Evolutionary conservation across 2,329 filamentous ascomycete genomes (phyloP).

Genomic region (Delphinella strobiligena): DNA sequence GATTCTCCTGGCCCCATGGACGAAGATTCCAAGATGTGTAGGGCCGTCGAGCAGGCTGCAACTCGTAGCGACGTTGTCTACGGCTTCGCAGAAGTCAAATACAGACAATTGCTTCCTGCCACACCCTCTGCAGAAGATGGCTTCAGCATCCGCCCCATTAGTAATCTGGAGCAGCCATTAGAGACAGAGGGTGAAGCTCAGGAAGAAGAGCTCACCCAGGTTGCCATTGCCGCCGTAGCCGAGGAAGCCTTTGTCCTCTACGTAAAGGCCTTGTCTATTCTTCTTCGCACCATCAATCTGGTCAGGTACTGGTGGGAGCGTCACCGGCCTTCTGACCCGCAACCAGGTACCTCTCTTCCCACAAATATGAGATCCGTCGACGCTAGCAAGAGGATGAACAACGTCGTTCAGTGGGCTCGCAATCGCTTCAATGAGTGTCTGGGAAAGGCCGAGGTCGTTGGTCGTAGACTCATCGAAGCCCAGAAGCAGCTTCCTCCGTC

Average conservation of each 20-base stretch:
- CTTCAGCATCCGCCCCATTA: constrained; percentile 46
- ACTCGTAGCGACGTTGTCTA: constrained; percentile 93
- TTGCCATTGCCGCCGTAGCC: constrained; percentile 75
- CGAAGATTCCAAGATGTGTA: constrained; percentile 67
- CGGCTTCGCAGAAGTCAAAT: constrained; percentile 96
- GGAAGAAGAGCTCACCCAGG: constrained; percentile 67
- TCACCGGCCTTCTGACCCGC: constrained; percentile 13
- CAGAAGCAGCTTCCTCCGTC: constrained; percentile 73
- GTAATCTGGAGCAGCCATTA: constrained; percentile 35
- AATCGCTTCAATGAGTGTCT: constrained; percentile 91
- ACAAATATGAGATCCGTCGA: constrained; percentile 26
- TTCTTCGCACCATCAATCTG: constrained; percentile 92
- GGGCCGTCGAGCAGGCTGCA: constrained; percentile 80
- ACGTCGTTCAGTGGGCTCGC: constrained; percentile 90
- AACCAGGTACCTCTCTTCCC: constrained; percentile 9
- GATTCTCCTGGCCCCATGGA: constrained; percentile 48
- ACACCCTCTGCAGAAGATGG: constrained; percentile 66
- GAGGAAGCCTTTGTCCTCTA: constrained; percentile 94
- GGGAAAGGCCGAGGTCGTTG: constrained; percentile 92
- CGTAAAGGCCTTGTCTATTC: constrained; percentile 79
- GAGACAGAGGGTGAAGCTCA: constrained; percentile 37
- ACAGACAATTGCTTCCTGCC: constrained; percentile 86
- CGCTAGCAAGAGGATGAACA: constrained; percentile 65
- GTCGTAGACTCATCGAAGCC: constrained; percentile 72
- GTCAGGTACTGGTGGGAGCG: constrained; percentile 75